Evolutionary conservation across 2,329 filamentous ascomycete species (phyloP).

Genomic region (Monilinia aucupariae): DNA sequence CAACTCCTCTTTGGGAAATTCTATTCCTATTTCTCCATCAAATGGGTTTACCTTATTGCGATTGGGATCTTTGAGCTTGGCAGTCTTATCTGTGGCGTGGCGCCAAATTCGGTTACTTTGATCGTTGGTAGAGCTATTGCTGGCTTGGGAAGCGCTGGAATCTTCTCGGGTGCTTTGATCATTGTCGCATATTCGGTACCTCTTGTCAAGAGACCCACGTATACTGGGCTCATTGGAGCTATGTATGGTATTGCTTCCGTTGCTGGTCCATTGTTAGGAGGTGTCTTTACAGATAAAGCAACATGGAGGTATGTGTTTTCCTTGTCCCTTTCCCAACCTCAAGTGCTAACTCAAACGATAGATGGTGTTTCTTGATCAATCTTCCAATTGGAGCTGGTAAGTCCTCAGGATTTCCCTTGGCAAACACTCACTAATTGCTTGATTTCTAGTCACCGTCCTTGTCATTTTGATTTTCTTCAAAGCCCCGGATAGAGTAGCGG

Average conservation of each 20-base stretch:
- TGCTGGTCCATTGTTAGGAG: slow-evolving; percentile 34
- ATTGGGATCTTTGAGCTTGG: slow-evolving; percentile 37
- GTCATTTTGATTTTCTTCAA: slow-evolving; percentile 41
- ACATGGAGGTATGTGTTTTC: slow-evolving; percentile 26
- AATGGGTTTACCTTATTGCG: slow-evolving; percentile 35
- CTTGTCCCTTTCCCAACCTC: not conserved
- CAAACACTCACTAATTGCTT: not conserved
- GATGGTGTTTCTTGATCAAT: slow-evolving; percentile 31
- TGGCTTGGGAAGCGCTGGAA: slow-evolving; percentile 30
- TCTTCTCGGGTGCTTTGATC: slow-evolving; percentile 30
- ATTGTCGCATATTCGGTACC: slow-evolving; percentile 25
- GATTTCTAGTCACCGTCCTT: slow-evolving; percentile 33
- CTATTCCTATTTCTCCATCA: slow-evolving; percentile 34
- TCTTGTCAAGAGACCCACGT: slow-evolving; percentile 21
- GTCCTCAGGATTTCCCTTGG: not conserved
- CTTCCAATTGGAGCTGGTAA: slow-evolving; percentile 33
- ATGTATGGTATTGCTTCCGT: slow-evolving; percentile 45
- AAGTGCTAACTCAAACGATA: slow-evolving; percentile 27
- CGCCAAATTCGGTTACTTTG: slow-evolving; percentile 35
- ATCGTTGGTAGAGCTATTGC: slow-evolving; percentile 36
- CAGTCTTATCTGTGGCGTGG: slow-evolving; percentile 33
- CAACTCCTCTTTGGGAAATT: slow-evolving; percentile 34
- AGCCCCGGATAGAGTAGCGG: slow-evolving; percentile 20
- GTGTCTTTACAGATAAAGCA: slow-evolving; percentile 36
- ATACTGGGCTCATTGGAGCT: slow-evolving; percentile 17